Percentiles rank a stretch among this genome's conserved stretches.
phyloP scores from a whole-genome alignment of 1,284 basidiomycete genomes.

The Testicularia cyperi region DNA sequence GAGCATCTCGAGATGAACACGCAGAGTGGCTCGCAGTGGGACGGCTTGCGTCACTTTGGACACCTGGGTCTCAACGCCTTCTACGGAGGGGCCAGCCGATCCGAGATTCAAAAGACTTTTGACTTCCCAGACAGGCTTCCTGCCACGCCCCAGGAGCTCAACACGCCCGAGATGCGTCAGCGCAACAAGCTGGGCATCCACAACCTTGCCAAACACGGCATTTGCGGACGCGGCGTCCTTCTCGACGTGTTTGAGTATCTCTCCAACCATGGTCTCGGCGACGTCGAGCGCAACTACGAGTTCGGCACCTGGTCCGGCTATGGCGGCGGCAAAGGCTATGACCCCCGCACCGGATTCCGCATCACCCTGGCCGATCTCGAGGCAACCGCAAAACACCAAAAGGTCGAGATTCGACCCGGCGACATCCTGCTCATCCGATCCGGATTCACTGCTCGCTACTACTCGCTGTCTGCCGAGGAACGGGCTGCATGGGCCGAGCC shows the following conservation, averaged over 20 bases:
- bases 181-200: slow-evolving; percentile 40
- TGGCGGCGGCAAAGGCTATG: slow-evolving; percentile 51
- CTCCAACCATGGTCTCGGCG: slow-evolving; percentile 15
- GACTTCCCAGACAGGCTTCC: slow-evolving; percentile 12
- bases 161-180: slow-evolving; percentile 12
- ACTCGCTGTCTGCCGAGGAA: slow-evolving; percentile 63
- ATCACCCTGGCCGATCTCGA: slow-evolving; percentile 68
- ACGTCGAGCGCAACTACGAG: slow-evolving; percentile 8
- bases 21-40: slow-evolving; percentile 75
- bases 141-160: slow-evolving; percentile 14
- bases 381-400: slow-evolving; percentile 68
- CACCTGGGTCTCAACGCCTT: slow-evolving; percentile 44
- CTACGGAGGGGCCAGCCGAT: slow-evolving; percentile 41
- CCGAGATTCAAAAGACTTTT: slow-evolving; percentile 36
- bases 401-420: slow-evolving; percentile 61
- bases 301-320: slow-evolving; percentile 14
- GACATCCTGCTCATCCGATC: slow-evolving; percentile 49
- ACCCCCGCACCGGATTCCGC: slow-evolving; percentile 69
- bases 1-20: slow-evolving; percentile 66
- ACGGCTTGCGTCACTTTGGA: slow-evolving; percentile 64
- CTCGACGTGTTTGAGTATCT: slow-evolving; percentile 65
- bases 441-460: slow-evolving; percentile 71
- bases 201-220: slow-evolving; percentile 69
- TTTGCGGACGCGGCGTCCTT: slow-evolving; percentile 71
- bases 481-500: slow-evolving; percentile 63